A percentile compares a stretch with the other conserved stretches of the same genome.
phyloP scores from a whole-genome alignment of 768 basidiomycete genomes.

The Leucosporidium yakuticum region DNA sequence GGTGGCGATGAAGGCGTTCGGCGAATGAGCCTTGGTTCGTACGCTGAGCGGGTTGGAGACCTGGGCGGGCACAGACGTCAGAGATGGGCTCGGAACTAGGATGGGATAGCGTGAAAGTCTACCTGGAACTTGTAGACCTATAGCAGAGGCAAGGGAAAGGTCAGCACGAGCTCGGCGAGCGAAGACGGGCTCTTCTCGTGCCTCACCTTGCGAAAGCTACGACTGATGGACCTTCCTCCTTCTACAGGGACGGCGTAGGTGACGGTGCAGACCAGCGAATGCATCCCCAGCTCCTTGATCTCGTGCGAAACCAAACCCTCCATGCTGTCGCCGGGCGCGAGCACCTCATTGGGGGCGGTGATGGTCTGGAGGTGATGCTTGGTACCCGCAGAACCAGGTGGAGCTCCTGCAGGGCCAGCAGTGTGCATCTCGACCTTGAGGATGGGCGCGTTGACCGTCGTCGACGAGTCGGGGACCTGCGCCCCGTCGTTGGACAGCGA shows the following conservation, averaged over 20 bases:
- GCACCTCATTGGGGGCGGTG: conserved; percentile 24
- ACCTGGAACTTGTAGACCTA: conserved; percentile 22
- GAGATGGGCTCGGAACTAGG: too few relatives aligned
- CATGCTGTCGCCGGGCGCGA: conserved; percentile 54
- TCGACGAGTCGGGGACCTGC: conserved; percentile 43
- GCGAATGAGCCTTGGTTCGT: conserved; percentile 82
- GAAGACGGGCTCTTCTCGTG: background rate
- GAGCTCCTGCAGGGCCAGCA: conserved; percentile 49
- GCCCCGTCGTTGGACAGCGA: conserved; percentile 49
- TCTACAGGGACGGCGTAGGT: conserved; percentile 55
- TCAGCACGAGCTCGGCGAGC: background rate
- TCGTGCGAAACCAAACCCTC: conserved; percentile 72
- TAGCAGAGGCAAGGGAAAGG: background rate
- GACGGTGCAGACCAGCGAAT: conserved; percentile 79
- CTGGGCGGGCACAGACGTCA: conserved; percentile 45
- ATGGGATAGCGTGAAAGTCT: background rate
- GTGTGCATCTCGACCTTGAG: conserved; percentile 83
- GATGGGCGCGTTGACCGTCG: conserved; percentile 57
- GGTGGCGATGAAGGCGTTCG: conserved; percentile 49
- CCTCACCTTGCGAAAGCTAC: conserved; percentile 57
- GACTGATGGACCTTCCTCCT: conserved; percentile 47
- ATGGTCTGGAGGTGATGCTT: conserved; percentile 7
- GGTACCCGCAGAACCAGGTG: conserved; percentile 53
- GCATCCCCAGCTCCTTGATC: conserved; percentile 88
- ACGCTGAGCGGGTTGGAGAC: conserved; percentile 92